Conservation (phyloP, 2,329 filamentous ascomycete species). For the Fonsecaea nubica region DNA sequence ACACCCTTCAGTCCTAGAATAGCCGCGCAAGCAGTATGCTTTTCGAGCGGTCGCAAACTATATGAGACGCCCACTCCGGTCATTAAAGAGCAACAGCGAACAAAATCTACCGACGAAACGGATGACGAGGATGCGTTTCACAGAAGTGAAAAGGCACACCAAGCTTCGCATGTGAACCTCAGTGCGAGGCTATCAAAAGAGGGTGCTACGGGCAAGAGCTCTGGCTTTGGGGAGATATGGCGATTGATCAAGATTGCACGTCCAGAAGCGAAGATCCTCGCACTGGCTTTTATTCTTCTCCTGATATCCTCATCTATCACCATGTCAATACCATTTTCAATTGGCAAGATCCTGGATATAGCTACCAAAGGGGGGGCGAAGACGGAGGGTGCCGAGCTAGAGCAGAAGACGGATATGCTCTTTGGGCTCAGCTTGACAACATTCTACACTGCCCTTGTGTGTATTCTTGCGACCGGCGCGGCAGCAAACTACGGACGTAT, state of each 20-base stretch:
- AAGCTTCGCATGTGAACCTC: slow-evolving; percentile 88
- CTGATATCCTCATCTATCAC: slow-evolving; percentile 90
- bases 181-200: slow-evolving; percentile 87
- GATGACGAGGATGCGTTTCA: slow-evolving; percentile 61
- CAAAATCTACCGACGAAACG: slow-evolving; percentile 61
- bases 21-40: slow-evolving; percentile 27
- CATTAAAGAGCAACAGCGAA: slow-evolving; percentile 37
- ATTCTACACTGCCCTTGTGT: slow-evolving; percentile 83
- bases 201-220: slow-evolving; percentile 61
- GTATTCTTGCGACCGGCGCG: slow-evolving; percentile 80
- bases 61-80: slow-evolving; percentile 36
- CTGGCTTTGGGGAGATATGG: slow-evolving; percentile 78
- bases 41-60: slow-evolving; percentile 31
- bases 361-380: slow-evolving; percentile 72
- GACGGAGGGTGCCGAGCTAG: slow-evolving; percentile 31
- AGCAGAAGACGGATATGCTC: slow-evolving; percentile 68
- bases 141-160: slow-evolving; percentile 80
- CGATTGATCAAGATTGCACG: slow-evolving; percentile 86
- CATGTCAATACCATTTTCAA: slow-evolving; percentile 95
- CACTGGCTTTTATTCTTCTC: slow-evolving; percentile 80
- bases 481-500: slow-evolving; percentile 93
- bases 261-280: slow-evolving; percentile 80
- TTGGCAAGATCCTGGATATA: slow-evolving; percentile 92
- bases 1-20: slow-evolving; percentile 12
- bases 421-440: slow-evolving; percentile 85